These are phyloP conservation scores for Lactarius hatsudake DNA, from an alignment of 768 basidiomycete genomes.

Conservation along the genomic window DNA sequence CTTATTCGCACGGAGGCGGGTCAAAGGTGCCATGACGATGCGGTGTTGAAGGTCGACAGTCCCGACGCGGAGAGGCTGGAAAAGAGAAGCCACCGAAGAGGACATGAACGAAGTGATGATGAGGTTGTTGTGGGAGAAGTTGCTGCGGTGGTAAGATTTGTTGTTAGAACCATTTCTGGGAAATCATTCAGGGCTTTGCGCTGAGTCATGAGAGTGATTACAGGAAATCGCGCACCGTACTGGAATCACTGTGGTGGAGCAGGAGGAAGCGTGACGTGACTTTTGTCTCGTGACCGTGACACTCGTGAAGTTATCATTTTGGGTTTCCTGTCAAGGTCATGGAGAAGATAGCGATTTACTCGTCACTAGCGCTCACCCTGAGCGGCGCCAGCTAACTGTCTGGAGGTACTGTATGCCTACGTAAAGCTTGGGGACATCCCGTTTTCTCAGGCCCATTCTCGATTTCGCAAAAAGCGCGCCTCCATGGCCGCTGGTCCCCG, in stretches of 20 bases:
- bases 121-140: neutral
- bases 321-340: constrained; percentile 48
- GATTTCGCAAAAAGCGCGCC: constrained; percentile 41
- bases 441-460: constrained; percentile 37
- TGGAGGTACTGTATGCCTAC: constrained; percentile 77
- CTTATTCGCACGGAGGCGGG: constrained; percentile 41
- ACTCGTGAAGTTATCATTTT: constrained; percentile 66
- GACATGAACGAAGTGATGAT: constrained; percentile 6
- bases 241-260: too few relatives aligned
- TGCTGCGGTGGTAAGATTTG: neutral
- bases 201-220: neutral
- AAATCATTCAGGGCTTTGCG: neutral
- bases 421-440: constrained; percentile 58
- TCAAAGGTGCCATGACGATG: constrained; percentile 53
- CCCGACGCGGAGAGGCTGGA: constrained; percentile 48
- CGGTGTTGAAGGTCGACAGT: constrained; percentile 44
- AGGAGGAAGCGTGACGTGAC: neutral
- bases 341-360: constrained; percentile 47
- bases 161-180: neutral
- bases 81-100: constrained; percentile 34
- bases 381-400: constrained; percentile 52
- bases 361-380: constrained; percentile 58
- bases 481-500: constrained; percentile 25
- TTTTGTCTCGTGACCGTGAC: too few relatives aligned
- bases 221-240: too few relatives aligned